A percentile compares a stretch with the other conserved stretches of the same genome.
phyloP scores from a whole-genome alignment of 805 yeast species.

The Debaryomyces prosopidis region DNA sequence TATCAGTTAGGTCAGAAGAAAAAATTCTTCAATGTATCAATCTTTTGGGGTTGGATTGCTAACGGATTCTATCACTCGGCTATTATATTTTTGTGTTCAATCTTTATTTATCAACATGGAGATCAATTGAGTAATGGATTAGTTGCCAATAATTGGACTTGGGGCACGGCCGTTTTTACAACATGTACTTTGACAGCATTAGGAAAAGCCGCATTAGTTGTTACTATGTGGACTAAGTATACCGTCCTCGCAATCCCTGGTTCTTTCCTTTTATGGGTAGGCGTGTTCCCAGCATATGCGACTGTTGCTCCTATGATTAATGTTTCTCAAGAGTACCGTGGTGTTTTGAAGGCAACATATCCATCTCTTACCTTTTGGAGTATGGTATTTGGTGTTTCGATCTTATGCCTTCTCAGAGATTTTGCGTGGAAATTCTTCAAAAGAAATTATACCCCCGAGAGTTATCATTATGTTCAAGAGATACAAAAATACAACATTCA shows the following conservation, averaged over 20 bases:
- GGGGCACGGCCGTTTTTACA: conserved; percentile 91
- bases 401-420: conserved; percentile 81
- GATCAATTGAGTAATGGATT: conserved; percentile 66
- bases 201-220: conserved; percentile 92
- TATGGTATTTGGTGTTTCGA: conserved; percentile 69
- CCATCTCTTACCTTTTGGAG: conserved; percentile 85
- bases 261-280: conserved; percentile 79
- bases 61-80: conserved; percentile 96
- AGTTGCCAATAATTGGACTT: conserved; percentile 85
- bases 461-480: conserved; percentile 94
- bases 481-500: conserved; percentile 93
- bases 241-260: conserved; percentile 94
- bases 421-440: conserved; percentile 92
- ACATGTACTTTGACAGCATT: conserved; percentile 84
- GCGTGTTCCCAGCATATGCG: conserved; percentile 85
- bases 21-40: conserved; percentile 82
- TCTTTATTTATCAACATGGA: conserved; percentile 67
- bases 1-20: conserved; percentile 90
- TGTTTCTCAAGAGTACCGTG: conserved; percentile 82
- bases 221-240: conserved; percentile 93
- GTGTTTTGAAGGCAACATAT: conserved; percentile 74
- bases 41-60: conserved; percentile 96
- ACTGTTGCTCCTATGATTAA: conserved; percentile 78
- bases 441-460: conserved; percentile 87
- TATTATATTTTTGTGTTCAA: conserved; percentile 72